Conservation (phyloP, 2,329 filamentous ascomycete genomes). For the Fusarium musae region DNA sequence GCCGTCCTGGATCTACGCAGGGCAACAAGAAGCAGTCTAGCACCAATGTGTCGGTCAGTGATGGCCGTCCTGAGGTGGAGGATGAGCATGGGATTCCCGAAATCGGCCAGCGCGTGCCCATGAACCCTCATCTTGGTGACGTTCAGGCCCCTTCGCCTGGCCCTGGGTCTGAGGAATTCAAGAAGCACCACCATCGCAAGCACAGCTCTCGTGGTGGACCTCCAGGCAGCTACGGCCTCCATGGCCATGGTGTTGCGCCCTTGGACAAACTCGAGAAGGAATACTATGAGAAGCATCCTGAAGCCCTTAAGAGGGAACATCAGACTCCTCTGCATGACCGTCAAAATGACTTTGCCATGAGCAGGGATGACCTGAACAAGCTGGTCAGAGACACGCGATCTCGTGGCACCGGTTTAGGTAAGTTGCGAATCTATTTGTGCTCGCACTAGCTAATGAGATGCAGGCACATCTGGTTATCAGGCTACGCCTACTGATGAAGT, state of each 20-base stretch:
- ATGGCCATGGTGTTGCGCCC: constrained; percentile 82
- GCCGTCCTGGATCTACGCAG: constrained; percentile 65
- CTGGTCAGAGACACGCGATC: constrained; percentile 80
- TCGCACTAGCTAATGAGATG: constrained; percentile 26
- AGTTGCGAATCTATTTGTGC: constrained; percentile 38
- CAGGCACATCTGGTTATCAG: constrained; percentile 72
- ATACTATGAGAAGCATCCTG: constrained; percentile 93
- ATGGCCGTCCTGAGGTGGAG: constrained; percentile 63
- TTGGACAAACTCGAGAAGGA: constrained; percentile 88
- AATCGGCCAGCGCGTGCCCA: constrained; percentile 91
- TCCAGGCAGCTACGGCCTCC: constrained; percentile 91
- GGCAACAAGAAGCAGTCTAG: constrained; percentile 73
- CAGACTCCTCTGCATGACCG: constrained; percentile 66
- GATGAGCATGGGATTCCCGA: constrained; percentile 92
- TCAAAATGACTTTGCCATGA: constrained; percentile 81
- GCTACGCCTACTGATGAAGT: constrained; percentile 91
- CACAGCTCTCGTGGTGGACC: constrained; percentile 78
- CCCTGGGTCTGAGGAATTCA: constrained; percentile 58
- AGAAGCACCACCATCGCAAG: constrained; percentile 74
- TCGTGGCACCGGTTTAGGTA: constrained; percentile 64
- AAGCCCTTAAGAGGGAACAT: constrained; percentile 79
- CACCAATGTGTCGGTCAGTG: constrained; percentile 65
- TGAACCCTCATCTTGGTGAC: constrained; percentile 92
- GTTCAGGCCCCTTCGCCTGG: constrained; percentile 93
- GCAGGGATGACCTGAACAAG: constrained; percentile 89